Evolutionary conservation across 331 rosid species (phyloP).

Genomic region (Arachis monticola): DNA sequence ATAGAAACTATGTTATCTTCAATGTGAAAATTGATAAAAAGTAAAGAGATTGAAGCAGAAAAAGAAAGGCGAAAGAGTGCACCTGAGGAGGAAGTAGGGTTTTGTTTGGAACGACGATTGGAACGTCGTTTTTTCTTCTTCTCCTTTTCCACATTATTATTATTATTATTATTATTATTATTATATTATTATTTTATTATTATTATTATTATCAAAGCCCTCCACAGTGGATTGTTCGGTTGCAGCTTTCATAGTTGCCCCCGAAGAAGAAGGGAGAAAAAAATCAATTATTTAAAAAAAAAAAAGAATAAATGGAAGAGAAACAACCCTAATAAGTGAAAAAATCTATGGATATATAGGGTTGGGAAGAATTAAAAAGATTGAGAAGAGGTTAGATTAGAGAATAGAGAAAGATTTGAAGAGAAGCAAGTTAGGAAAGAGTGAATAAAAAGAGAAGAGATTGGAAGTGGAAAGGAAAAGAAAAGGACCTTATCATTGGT

Average conservation of each 20-base stretch:
- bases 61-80: background rate
- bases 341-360: too few relatives aligned
- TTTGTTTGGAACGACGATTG: constrained; percentile 72
- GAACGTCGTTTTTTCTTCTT: constrained; percentile 86
- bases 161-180: constrained; percentile 24
- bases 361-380: background rate
- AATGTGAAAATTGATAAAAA: constrained; percentile 13
- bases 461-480: constrained; percentile 25
- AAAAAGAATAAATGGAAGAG: background rate
- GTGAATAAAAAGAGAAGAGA: background rate
- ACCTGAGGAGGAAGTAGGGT: constrained; percentile 57
- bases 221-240: constrained; percentile 58
- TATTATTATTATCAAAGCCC: constrained; percentile 50
- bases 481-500: constrained; percentile 65
- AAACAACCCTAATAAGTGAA: background rate
- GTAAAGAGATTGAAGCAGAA: background rate
- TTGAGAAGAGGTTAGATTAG: background rate
- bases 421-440: constrained; percentile 9
- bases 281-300: background rate
- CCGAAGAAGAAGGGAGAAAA: background rate
- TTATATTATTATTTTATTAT: too few relatives aligned
- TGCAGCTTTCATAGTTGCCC: constrained; percentile 52
- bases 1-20: constrained; percentile 31
- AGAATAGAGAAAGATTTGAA: background rate
- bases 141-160: constrained; percentile 72